Conservation (phyloP, 129 eudicot genomes). For the sunflower (Helianthus annuus) region HanXRQr2.0-SUNRISE NC_035434.2:84080713-84081212, state of each 20-base stretch:
- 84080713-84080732: too few species aligned
- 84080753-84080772: too few species aligned
- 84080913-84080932: too few species aligned
- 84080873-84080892: too few species aligned
- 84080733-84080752: too few species aligned
- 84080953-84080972: conserved; percentile 21
- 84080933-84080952: too few species aligned
- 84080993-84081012: conserved; percentile 59
- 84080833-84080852: too few species aligned
- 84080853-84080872: too few species aligned
- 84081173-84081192: conserved; percentile 16
- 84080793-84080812: too few species aligned
- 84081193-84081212: neutral
- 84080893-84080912: too few species aligned
- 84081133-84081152: conserved; percentile 24
- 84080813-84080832: too few species aligned
- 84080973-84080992: conserved; percentile 27
- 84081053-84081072: conserved; percentile 33
- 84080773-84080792: too few species aligned
- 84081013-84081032: conserved; percentile 57
- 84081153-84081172: neutral
- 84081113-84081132: neutral
- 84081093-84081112: neutral
- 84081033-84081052: conserved; percentile 42
- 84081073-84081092: neutral